Evolutionary conservation across 164 flowering plant genomes (phyloP).

Genomic region (Umbellularia californica): DNA sequence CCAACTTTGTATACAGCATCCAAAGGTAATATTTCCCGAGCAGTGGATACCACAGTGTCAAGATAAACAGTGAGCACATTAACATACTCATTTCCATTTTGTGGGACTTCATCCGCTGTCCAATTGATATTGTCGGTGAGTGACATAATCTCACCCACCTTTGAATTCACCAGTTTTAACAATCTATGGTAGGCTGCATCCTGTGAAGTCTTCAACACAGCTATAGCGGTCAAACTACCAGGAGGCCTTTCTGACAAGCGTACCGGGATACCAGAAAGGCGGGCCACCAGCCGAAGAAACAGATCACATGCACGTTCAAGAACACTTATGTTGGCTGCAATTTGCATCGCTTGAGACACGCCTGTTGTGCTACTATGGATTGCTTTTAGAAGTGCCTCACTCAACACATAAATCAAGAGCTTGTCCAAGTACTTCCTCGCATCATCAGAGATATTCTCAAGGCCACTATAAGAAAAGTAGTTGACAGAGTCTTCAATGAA

Average conservation of each 20-base stretch:
- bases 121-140: conserved; percentile 65
- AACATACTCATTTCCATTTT: conserved; percentile 48
- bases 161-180: conserved; percentile 52
- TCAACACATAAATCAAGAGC: conserved; percentile 77
- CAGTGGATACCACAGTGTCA: conserved; percentile 67
- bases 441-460: conserved; percentile 45
- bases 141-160: conserved; percentile 65
- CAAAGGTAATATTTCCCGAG: conserved; percentile 77
- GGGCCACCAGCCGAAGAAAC: conserved; percentile 72
- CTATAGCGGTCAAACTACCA: conserved; percentile 60
- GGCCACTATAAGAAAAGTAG: conserved; percentile 67
- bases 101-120: conserved; percentile 60
- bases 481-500: conserved; percentile 77
- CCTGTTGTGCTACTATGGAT: conserved; percentile 40
- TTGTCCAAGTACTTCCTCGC: conserved; percentile 74
- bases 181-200: conserved; percentile 71
- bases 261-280: conserved; percentile 65
- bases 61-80: conserved; percentile 65
- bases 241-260: conserved; percentile 56
- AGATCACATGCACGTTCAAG: conserved; percentile 81
- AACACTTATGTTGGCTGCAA: conserved; percentile 71
- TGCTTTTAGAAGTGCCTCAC: conserved; percentile 54
- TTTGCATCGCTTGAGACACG: conserved; percentile 83
- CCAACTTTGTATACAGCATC: conserved; percentile 79
- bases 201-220: conserved; percentile 67